Base-by-base conservation (phyloP, 73 alveolate species). In the Urostyla sp. region DNA sequence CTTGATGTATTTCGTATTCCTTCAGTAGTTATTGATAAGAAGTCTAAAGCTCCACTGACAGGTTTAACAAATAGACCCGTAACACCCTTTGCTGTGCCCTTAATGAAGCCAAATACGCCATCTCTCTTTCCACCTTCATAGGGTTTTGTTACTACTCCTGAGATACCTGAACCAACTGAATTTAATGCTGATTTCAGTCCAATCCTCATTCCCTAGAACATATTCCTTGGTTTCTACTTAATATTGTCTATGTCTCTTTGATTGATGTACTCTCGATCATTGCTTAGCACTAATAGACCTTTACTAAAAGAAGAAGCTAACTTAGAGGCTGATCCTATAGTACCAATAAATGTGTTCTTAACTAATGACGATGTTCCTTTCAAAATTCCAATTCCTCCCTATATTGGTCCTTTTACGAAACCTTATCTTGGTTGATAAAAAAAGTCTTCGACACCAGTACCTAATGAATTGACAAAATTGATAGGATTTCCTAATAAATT, bases 11-110 rank as follows among this genome's bases (percentile, higher is more conserved):
- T 94, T 73, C 90, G 94, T 11, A 97, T 83, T 28, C 99, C 99
- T 67, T 95, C 99, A 4, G 98, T 94, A 34, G 99, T 96, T 60
- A 92, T 88, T 20, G 98, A 90, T 34, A 97, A 80, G 32, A 96
- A 88, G 87, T 97, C 99, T 45, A 97, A 78, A 27, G 94, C 97
- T 5, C 99, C 99, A 27, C 98, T 84, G 16, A 97, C 88, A n/a
- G 99, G 99, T 46, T 97, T 97, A 3, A 85, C 94, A 28, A 95
- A 93, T 6, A 94, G 83, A n/a, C 99, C 99, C 28, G 98, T 94
- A 49, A 94, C 77, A 1, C 99, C 99, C 81, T 95, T 89, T 21
- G 90, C 88, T 0, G 96, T 69, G 0, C 99, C 99, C 67, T 84
- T 94, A 21, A 96, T 90, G 35, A 94, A 74, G 3, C 99, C 99